phyloP scores from a whole-genome alignment of 768 basidiomycete genomes.

The Cyclocybe aegerita region DNA sequence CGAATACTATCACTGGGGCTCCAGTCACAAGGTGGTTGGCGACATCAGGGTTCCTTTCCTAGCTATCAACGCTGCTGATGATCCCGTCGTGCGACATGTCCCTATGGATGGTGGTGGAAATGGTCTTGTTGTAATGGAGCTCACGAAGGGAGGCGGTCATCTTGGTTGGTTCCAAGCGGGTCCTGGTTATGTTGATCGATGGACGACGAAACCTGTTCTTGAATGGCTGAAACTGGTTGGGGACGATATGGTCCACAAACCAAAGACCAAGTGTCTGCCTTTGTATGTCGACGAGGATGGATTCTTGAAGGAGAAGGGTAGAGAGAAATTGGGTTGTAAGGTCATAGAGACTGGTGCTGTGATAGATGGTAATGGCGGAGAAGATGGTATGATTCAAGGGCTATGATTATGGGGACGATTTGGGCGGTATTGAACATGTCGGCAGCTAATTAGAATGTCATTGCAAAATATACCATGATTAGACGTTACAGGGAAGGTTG shows the following conservation, averaged over 20 bases:
- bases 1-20: slow-evolving; percentile 51
- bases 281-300: slow-evolving; percentile 54
- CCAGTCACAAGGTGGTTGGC: slow-evolving; percentile 59
- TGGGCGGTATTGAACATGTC: not conserved
- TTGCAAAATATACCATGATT: slow-evolving; percentile 5
- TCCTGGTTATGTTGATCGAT: slow-evolving; percentile 44
- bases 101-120: slow-evolving; percentile 57
- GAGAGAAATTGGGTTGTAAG: slow-evolving; percentile 56
- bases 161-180: slow-evolving; percentile 79
- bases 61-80: slow-evolving; percentile 72
- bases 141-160: slow-evolving; percentile 72
- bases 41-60: slow-evolving; percentile 73
- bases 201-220: slow-evolving; percentile 70
- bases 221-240: slow-evolving; percentile 67
- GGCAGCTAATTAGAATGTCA: slow-evolving; percentile 4
- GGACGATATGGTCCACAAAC: slow-evolving; percentile 45
- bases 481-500: not conserved
- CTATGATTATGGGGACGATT: slow-evolving; percentile 35
- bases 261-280: slow-evolving; percentile 23
- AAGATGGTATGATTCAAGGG: slow-evolving; percentile 60
- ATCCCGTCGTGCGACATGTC: slow-evolving; percentile 68
- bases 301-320: slow-evolving; percentile 58
- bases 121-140: slow-evolving; percentile 54
- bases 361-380: slow-evolving; percentile 51
- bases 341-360: slow-evolving; percentile 52